Evolutionary conservation across 208 protist species (phyloP).

Genomic region (Trypanosomatidae sp.): DNA sequence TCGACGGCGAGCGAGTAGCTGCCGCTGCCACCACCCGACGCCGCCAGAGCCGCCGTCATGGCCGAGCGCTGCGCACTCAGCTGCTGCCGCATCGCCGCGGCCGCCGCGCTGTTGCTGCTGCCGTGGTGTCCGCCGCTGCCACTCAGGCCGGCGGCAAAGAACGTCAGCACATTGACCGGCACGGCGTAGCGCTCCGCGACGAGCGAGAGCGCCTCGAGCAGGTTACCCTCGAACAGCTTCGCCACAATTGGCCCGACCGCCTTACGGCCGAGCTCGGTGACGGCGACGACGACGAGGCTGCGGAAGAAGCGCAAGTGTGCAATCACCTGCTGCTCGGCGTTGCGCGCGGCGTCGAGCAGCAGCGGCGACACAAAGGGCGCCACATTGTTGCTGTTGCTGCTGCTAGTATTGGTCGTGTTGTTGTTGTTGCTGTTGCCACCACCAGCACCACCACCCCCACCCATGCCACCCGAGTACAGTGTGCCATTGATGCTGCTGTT

Average conservation of each 20-base stretch:
- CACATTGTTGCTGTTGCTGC: neutral
- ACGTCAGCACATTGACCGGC: no score
- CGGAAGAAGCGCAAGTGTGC: conserved; percentile 60
- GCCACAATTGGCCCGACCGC: conserved; percentile 39
- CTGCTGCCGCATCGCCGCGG: neutral
- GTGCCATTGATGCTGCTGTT: no score
- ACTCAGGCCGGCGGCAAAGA: no score
- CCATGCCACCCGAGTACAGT: no score
- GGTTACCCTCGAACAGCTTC: conserved; percentile 36
- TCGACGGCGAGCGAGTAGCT: conserved; percentile 43
- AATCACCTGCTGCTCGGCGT: conserved; percentile 46
- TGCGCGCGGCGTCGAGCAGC: conserved; percentile 1
- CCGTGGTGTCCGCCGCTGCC: neutral
- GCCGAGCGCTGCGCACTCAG: no score
- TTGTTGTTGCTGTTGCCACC: neutral
- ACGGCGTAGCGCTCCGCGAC: conserved; percentile 61
- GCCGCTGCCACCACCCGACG: conserved; percentile 2
- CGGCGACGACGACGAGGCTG: conserved; percentile 36
- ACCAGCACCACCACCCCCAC: neutral
- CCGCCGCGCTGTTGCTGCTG: neutral
- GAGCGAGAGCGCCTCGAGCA: conserved; percentile 53
- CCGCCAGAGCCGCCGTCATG: neutral
- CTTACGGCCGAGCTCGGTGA: conserved; percentile 34
- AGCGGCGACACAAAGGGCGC: conserved; percentile 3
- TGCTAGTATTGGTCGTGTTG: neutral